Evolutionary conservation across 1,139 yeast genomes (phyloP).

Genomic region (Geotrichum restrictum): DNA sequence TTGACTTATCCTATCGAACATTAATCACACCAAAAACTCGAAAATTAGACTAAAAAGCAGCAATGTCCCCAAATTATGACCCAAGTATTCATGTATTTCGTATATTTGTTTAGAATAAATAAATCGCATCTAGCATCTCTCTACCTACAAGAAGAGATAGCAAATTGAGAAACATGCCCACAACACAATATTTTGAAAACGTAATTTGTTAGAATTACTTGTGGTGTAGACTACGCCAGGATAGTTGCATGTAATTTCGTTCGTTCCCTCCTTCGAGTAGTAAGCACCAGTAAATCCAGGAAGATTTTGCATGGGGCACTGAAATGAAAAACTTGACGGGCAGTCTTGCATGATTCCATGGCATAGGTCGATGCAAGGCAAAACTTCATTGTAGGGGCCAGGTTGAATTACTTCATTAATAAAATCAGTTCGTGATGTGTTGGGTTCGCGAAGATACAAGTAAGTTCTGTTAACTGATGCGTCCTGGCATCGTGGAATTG

Average conservation of each 20-base stretch:
- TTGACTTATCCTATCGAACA: not conserved
- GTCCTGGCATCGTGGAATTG: conserved; percentile 81
- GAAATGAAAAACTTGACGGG: conserved; percentile 69
- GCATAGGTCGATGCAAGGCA: conserved; percentile 84
- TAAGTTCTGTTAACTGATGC: conserved; percentile 46
- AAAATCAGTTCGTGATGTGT: conserved; percentile 59
- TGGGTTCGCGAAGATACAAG: conserved; percentile 47
- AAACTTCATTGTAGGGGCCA: conserved; percentile 65
- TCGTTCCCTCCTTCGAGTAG: conserved; percentile 10
- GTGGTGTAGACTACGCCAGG: conserved; percentile 21
- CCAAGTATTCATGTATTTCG: not conserved
- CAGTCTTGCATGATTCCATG: conserved; percentile 76
- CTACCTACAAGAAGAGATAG: not conserved
- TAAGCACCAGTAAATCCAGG: conserved; percentile 21
- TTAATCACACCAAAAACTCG: not conserved
- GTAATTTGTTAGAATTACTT: conserved; percentile 3
- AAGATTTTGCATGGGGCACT: conserved; percentile 48
- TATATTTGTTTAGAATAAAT: not conserved
- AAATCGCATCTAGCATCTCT: not conserved
- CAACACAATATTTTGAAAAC: not conserved
- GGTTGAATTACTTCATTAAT: conserved; percentile 60
- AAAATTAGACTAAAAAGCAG: no score
- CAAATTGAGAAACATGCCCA: conserved; percentile 1
- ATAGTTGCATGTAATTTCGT: conserved; percentile 19
- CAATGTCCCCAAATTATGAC: no score